A percentile compares a stretch with the other conserved stretches of the same genome.
phyloP scores from a whole-genome alignment of 176 grass and related monocot species.

The Neostapfia colusana region DNA sequence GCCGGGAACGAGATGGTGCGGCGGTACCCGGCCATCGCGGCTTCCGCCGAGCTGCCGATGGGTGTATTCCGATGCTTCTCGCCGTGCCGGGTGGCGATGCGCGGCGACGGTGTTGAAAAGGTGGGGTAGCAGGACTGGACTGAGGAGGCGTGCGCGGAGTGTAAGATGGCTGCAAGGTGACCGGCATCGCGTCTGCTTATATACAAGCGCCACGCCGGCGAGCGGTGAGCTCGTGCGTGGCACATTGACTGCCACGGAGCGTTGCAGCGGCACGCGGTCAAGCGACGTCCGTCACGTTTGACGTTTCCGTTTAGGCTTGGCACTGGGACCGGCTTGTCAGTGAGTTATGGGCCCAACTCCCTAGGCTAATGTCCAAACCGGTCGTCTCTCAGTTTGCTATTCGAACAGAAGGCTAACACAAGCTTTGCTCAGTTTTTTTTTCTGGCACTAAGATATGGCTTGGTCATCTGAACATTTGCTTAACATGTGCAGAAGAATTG shows the following conservation, averaged over 20 bases:
- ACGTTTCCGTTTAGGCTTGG: neutral
- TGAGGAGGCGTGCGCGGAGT: neutral
- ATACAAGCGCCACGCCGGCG: neutral
- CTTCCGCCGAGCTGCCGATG: neutral
- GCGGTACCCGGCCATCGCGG: conserved; percentile 45
- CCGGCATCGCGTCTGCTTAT: neutral
- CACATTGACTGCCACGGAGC: conserved; percentile 27
- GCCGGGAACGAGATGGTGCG: conserved; percentile 65
- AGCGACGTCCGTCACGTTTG: neutral
- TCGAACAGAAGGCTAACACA: neutral
- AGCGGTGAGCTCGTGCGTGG: neutral
- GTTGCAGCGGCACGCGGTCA: conserved; percentile 2
- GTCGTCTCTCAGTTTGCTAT: neutral
- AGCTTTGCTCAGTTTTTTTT: neutral
- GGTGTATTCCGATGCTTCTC: neutral
- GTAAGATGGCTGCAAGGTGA: neutral
- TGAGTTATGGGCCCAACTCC: neutral
- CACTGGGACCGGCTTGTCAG: neutral
- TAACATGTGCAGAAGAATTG: neutral
- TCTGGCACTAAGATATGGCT: neutral
- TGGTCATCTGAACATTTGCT: neutral
- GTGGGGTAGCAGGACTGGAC: neutral
- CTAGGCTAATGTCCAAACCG: neutral
- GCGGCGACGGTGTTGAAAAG: conserved; percentile 4
- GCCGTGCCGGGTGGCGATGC: neutral